These are phyloP conservation scores for Pseudevernia furfuracea DNA, from an alignment of 495 filamentous ascomycete genomes.

Conservation along the genomic window DNA sequence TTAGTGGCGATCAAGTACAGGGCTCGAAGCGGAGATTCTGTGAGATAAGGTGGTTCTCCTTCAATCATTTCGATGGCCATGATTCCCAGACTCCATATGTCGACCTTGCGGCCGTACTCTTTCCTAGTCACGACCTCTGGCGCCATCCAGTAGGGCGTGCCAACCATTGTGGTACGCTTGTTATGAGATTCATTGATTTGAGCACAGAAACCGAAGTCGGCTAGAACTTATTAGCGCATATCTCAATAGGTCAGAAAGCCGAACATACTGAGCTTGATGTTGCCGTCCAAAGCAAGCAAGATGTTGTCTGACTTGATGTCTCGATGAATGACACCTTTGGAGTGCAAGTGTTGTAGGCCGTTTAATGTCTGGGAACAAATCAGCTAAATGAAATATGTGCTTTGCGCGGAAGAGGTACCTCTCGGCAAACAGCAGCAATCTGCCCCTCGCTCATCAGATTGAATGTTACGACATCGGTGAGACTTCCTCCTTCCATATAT, in stretches of 20 bases:
- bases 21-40: conserved; percentile 86
- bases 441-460: conserved; percentile 98
- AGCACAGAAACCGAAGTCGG: conserved; percentile 98
- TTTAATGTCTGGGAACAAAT: conserved; percentile 56
- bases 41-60: conserved; percentile 94
- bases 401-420: conserved; percentile 44
- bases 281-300: conserved; percentile 85
- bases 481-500: conserved; percentile 96
- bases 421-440: conserved; percentile 89
- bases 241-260: conserved; percentile 12
- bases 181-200: conserved; percentile 96
- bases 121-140: conserved; percentile 95
- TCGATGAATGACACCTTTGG: conserved; percentile 94
- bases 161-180: conserved; percentile 98
- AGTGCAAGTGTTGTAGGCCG: conserved; percentile 91
- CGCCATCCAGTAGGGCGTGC: conserved; percentile 99
- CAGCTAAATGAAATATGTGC: conserved; percentile 13
- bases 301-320: conserved; percentile 99
- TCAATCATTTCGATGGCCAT: conserved; percentile 99
- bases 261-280: conserved; percentile 91
- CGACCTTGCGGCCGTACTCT: conserved; percentile 96
- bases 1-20: conserved; percentile 96
- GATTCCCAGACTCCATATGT: conserved; percentile 97
- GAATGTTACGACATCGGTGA: conserved; percentile 97
- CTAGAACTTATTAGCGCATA: conserved; percentile 43